Evolutionary conservation across 2,329 filamentous ascomycete genomes (phyloP).

Genomic region (Fusarium protoensiforme): DNA sequence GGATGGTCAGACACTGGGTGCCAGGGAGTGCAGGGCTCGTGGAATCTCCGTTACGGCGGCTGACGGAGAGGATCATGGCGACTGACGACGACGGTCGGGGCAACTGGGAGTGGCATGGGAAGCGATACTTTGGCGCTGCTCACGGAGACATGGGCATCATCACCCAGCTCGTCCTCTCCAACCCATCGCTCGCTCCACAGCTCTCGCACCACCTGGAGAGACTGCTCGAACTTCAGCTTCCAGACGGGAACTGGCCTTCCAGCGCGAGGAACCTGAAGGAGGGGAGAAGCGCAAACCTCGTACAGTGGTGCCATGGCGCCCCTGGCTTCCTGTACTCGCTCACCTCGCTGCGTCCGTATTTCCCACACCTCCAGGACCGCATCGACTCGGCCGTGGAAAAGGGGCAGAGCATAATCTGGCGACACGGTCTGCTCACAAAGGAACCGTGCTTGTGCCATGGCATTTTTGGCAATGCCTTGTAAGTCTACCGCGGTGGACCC

Average conservation of each 20-base stretch:
- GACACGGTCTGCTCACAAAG: constrained; percentile 69
- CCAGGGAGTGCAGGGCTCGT: constrained; percentile 59
- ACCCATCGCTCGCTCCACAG: constrained; percentile 63
- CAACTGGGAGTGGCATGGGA: constrained; percentile 72
- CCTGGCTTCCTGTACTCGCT: constrained; percentile 72
- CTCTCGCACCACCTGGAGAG: constrained; percentile 64
- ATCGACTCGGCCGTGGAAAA: constrained; percentile 65
- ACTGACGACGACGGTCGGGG: constrained; percentile 54
- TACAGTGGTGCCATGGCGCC: constrained; percentile 76
- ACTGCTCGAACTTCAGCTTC: constrained; percentile 68
- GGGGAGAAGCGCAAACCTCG: constrained; percentile 55
- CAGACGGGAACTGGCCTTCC: constrained; percentile 72
- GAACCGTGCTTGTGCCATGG: constrained; percentile 75
- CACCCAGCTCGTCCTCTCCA: constrained; percentile 72
- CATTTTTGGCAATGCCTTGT: constrained; percentile 72
- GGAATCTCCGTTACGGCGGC: constrained; percentile 64
- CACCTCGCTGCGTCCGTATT: constrained; percentile 64
- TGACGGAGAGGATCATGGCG: constrained; percentile 70
- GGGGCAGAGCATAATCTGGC: constrained; percentile 64
- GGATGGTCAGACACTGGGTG: constrained; percentile 70
- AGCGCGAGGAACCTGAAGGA: constrained; percentile 57
- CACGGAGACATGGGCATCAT: constrained; percentile 78
- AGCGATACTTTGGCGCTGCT: constrained; percentile 71
- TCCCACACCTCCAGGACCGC: constrained; percentile 62
- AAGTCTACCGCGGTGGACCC: constrained; percentile 52